Conservation (phyloP, 345 rosid species). For the Mallotus nudiflorus region DNA sequence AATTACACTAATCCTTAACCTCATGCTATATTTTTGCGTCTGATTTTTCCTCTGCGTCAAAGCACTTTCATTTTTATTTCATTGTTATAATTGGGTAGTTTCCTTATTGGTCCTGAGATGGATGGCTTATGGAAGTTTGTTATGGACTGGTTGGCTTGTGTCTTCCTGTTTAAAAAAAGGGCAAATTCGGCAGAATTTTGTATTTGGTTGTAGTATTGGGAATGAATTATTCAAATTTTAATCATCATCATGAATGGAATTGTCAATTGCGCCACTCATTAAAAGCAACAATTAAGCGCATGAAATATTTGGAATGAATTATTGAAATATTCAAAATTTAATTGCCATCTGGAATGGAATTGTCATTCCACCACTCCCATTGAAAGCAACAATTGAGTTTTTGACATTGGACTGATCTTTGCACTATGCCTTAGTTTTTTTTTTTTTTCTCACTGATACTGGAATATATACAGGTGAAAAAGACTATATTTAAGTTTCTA, state of each 20-base stretch:
- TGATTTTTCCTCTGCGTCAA: neutral
- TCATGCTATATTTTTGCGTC: neutral
- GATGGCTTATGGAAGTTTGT: neutral
- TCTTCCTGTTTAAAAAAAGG: neutral
- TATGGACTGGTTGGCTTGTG: neutral
- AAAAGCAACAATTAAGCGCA: too few species aligned
- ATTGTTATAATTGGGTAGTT: neutral
- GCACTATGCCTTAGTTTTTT: neutral
- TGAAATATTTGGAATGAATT: conserved; percentile 5
- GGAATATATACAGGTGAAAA: neutral
- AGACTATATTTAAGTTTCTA: neutral
- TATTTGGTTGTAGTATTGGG: neutral
- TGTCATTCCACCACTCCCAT: neutral
- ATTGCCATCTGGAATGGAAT: too few species aligned
- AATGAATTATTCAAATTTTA: neutral
- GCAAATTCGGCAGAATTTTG: neutral
- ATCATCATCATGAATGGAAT: too few species aligned
- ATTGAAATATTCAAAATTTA: too few species aligned
- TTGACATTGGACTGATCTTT: neutral
- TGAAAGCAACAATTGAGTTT: neutral
- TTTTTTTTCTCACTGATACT: neutral
- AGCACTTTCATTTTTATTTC: neutral
- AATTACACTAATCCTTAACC: neutral
- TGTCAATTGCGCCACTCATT: too few species aligned
- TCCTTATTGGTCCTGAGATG: neutral